Evolutionary conservation across 129 eudicot genomes (phyloP).

Genomic region (Pittosporum tobira): DNA sequence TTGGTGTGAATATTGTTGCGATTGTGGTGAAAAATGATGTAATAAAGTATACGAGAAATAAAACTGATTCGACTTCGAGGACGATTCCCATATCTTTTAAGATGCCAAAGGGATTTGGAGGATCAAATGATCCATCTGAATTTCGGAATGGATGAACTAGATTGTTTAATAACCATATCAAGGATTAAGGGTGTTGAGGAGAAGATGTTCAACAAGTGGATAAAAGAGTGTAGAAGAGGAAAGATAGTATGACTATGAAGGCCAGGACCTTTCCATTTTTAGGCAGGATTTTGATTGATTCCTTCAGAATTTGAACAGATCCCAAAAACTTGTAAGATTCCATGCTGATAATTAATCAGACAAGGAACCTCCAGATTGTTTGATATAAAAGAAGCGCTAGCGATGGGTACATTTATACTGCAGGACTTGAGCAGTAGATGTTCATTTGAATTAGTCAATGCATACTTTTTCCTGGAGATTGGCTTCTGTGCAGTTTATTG

Average conservation of each 20-base stretch:
- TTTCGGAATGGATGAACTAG: not conserved
- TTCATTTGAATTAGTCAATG: too few relatives aligned
- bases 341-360: too few relatives aligned
- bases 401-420: too few relatives aligned
- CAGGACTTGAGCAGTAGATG: too few relatives aligned
- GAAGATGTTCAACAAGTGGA: constrained; percentile 11
- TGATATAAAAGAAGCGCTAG: too few relatives aligned
- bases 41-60: constrained; percentile 1
- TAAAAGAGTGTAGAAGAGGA: constrained; percentile 22
- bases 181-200: not conserved
- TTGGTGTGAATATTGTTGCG: constrained; percentile 16
- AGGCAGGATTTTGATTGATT: constrained; percentile 28
- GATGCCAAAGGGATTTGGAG: constrained; percentile 15
- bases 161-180: constrained; percentile 4
- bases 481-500: too few relatives aligned
- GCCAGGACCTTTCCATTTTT: constrained; percentile 38
- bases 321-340: constrained; percentile 9
- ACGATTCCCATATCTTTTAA: constrained; percentile 16
- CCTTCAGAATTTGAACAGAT: constrained; percentile 27
- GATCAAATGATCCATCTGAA: constrained; percentile 22
- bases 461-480: too few relatives aligned
- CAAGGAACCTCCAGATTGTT: too few relatives aligned
- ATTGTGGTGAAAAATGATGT: constrained; percentile 12
- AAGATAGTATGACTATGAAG: constrained; percentile 13
- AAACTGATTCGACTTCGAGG: constrained; percentile 15